Conservation (phyloP, 441 rosid genomes). For the Pelargonium cotyledonis region DNA sequence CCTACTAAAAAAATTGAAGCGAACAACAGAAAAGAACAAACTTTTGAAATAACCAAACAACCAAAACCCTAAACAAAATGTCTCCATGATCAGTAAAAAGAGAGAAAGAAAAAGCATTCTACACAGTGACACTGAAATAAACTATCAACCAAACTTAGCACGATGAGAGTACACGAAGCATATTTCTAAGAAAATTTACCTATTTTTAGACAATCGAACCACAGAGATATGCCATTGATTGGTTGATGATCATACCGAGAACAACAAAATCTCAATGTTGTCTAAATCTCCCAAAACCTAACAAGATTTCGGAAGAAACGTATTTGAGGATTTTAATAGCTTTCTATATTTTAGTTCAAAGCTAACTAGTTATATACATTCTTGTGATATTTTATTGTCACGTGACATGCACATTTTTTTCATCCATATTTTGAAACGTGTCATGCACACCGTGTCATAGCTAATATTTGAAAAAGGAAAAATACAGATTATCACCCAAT, state of each 20-base stretch:
- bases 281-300: conserved; percentile 5
- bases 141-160: not conserved
- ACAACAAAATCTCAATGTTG: not conserved
- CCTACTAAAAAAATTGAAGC: not conserved
- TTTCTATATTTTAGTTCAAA: too few relatives aligned
- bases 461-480: too few relatives aligned
- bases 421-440: too few relatives aligned
- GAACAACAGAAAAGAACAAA: not conserved
- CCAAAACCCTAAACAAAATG: not conserved
- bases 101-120: not conserved
- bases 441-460: too few relatives aligned
- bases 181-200: not conserved
- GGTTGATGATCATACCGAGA: not conserved
- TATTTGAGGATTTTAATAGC: not conserved
- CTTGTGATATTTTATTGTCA: too few relatives aligned
- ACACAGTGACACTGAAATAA: not conserved
- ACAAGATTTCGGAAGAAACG: not conserved
- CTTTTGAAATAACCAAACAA: not conserved
- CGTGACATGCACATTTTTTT: too few relatives aligned
- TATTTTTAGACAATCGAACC: not conserved
- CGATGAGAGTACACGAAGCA: not conserved
- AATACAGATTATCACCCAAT: too few relatives aligned
- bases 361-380: too few relatives aligned
- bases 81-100: not conserved
- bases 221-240: not conserved